Conservation (phyloP, 768 basidiomycete genomes). For the Fistulinella prunicolor region DNA sequence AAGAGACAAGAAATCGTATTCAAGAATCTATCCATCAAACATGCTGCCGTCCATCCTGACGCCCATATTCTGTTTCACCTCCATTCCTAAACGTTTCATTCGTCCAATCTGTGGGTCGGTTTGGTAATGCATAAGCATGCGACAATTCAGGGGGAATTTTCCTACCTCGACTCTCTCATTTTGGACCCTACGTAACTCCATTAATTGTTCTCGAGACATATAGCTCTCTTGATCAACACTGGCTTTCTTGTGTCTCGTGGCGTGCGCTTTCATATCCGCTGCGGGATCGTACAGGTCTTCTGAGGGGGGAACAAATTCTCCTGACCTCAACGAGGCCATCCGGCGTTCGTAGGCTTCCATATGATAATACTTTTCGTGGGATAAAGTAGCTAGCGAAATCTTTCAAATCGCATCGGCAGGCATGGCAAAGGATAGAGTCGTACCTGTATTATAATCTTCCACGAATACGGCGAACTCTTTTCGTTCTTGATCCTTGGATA, state of each 20-base stretch:
- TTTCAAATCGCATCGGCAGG: not conserved
- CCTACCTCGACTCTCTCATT: slow-evolving; percentile 79
- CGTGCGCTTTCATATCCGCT: slow-evolving; percentile 79
- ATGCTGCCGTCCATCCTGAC: slow-evolving; percentile 79
- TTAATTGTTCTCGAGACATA: slow-evolving; percentile 73
- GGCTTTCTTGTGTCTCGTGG: slow-evolving; percentile 66
- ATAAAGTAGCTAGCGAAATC: slow-evolving; percentile 66
- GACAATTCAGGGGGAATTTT: not conserved
- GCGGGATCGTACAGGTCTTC: slow-evolving; percentile 78
- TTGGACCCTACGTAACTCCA: slow-evolving; percentile 80
- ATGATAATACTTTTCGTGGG: slow-evolving; percentile 94
- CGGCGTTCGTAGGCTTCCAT: slow-evolving; percentile 82
- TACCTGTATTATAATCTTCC: slow-evolving; percentile 83
- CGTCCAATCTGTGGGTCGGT: slow-evolving; percentile 56
- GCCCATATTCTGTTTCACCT: slow-evolving; percentile 79
- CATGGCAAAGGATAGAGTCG: slow-evolving; percentile 9
- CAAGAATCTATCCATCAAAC: slow-evolving; percentile 43
- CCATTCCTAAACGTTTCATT: slow-evolving; percentile 88
- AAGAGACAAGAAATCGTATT: not conserved
- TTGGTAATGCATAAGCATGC: not conserved
- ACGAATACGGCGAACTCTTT: slow-evolving; percentile 83
- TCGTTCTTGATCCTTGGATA: slow-evolving; percentile 80
- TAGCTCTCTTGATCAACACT: slow-evolving; percentile 67
- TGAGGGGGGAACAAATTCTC: slow-evolving; percentile 72
- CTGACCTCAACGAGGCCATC: slow-evolving; percentile 82